phyloP scores from a whole-genome alignment of 495 filamentous ascomycete species.

The Penicillium taxi region DNA sequence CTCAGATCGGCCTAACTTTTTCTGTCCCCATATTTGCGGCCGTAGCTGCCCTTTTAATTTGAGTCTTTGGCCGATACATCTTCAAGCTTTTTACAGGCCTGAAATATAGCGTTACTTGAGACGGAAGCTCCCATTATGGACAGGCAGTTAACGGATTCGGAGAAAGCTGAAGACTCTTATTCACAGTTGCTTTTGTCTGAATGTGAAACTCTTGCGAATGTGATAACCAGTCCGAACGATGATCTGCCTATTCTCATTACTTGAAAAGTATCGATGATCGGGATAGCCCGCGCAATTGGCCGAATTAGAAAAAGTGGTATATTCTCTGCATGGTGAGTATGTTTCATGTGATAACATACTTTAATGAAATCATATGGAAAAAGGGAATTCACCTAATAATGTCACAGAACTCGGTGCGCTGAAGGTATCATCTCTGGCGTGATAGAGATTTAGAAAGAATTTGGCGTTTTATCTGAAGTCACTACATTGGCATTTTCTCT shows the following conservation, averaged over 20 bases:
- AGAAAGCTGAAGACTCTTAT: conserved; percentile 10
- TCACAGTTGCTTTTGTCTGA: conserved; percentile 16
- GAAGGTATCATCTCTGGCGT: conserved; percentile 37
- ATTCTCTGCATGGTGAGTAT: conserved; percentile 33
- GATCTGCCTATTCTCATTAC: conserved; percentile 25
- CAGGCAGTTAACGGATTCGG: conserved; percentile 5
- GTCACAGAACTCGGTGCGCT: conserved; percentile 30
- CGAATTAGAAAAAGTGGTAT: conserved; percentile 40
- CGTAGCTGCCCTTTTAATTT: no score
- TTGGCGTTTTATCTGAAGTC: conserved; percentile 34
- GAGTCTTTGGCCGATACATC: no score
- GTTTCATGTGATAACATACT: conserved; percentile 38
- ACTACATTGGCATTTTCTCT: conserved; percentile 44
- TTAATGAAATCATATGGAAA: background rate
- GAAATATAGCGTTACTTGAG: conserved; percentile 3
- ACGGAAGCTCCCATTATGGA: background rate
- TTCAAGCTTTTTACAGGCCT: no score
- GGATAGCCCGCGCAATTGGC: conserved; percentile 43
- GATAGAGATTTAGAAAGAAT: conserved; percentile 29
- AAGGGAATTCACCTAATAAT: background rate
- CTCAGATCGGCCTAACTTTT: no score
- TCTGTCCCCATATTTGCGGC: no score
- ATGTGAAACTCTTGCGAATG: conserved; percentile 23
- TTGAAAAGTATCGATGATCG: conserved; percentile 30
- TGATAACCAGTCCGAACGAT: conserved; percentile 17